Base-by-base conservation (phyloP, 306 rosid genomes). In the Cercis canadensis region DNA sequence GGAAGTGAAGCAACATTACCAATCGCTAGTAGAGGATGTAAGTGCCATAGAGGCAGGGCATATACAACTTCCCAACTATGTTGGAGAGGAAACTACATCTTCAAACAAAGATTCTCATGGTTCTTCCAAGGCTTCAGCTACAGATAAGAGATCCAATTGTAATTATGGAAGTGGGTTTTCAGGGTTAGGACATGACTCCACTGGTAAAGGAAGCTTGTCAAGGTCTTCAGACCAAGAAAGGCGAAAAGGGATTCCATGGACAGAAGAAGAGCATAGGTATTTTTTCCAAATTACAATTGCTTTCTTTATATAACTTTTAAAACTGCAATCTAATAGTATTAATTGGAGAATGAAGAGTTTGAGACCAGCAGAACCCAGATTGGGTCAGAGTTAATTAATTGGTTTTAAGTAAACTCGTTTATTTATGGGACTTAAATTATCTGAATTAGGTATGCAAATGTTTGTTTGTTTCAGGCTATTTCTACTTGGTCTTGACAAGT, bases 261-360 rank as follows among this genome's bases (percentile, higher is more conserved):
- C 99, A 17, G 99, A 94, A 65, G 99, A 94, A 72, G 99, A 94
- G 50, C 99, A 94, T 85, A 91, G 99, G 98, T 94, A 83, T 53
- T 69, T 17, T 37, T 75, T 37, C 43, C 34, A 21, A 57, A 39
- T 60, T 67, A 36, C 73, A 50, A 49, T 70, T 72, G 39, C 40
- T 21, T 55, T 44, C 24, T 62, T 17, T 53, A 17, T 10, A 24
- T 31, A 8, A 5, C 52, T 46, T 46, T 46, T 3, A 5, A 12
- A 12, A 46, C n/a, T 12, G 52, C 15, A 4, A 21, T 7, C 13
- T 67, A 31, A 21, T 67, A 18, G 52, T 3, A 15, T 40, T 31
- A 29, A 66, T 34, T 61, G 62, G 8, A 21, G 50, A 34, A 33
- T 19, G 76, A n/a, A 7, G 65, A 70, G 37, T 43, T 39, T 7